A percentile compares a stretch with the other conserved stretches of the same genome.
These are phyloP conservation scores for Lippia alba DNA, from an alignment of 305 asterid species.

Conservation along the genomic window DNA sequence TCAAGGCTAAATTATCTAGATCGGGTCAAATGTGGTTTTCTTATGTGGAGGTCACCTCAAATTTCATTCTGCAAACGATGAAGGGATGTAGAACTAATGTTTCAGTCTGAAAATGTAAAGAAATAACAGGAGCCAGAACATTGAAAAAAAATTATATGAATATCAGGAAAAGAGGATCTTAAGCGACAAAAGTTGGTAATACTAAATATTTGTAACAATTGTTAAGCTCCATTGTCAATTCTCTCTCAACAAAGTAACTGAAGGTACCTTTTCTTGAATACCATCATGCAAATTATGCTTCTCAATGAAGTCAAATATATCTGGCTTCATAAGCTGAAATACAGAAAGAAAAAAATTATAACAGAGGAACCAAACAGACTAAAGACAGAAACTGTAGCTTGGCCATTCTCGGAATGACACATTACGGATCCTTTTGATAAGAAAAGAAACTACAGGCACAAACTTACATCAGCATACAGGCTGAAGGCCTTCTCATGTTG, in stretches of 20 bases:
- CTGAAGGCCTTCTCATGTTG: slow-evolving; percentile 91
- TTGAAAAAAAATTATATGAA: slow-evolving; percentile 5
- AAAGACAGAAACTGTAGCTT: slow-evolving; percentile 32
- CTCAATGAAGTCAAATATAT: slow-evolving; percentile 88
- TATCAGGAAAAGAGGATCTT: slow-evolving; percentile 16
- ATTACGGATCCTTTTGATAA: slow-evolving; percentile 20
- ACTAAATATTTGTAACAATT: background rate
- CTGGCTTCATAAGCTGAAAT: slow-evolving; percentile 90
- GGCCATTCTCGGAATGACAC: slow-evolving; percentile 23
- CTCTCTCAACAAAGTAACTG: slow-evolving; percentile 14
- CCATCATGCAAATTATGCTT: slow-evolving; percentile 88
- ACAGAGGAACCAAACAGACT: slow-evolving; percentile 28
- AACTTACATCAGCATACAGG: slow-evolving; percentile 94
- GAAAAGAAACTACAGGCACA: background rate
- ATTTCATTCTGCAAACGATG: no score
- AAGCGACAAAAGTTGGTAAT: slow-evolving; percentile 2
- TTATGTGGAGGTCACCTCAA: no score
- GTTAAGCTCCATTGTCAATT: slow-evolving; percentile 5
- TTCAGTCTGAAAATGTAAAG: background rate
- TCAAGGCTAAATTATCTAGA: no score
- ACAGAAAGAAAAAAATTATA: slow-evolving; percentile 33
- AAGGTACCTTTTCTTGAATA: slow-evolving; percentile 80
- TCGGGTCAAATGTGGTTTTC: no score
- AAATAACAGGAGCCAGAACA: slow-evolving; percentile 21
- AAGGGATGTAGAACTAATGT: background rate